These are phyloP conservation scores for Lentinula lateritia DNA, from an alignment of 768 basidiomycete species.

Conservation along the genomic window DNA sequence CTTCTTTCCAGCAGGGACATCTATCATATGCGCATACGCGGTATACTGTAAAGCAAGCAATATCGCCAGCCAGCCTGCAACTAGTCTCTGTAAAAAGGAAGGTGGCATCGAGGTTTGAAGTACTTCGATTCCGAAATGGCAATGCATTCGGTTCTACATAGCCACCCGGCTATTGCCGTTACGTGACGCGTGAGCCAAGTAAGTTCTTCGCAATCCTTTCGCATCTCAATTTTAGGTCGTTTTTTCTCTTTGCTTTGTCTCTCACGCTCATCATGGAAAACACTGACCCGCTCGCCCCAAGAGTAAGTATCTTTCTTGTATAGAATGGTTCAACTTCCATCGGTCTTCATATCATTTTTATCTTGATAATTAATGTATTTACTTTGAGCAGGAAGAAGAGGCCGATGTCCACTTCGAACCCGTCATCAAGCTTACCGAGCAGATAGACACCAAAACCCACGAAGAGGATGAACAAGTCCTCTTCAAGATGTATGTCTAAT, in stretches of 20 bases:
- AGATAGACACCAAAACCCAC: conserved; percentile 89
- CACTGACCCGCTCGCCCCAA: conserved; percentile 63
- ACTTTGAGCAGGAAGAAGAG: conserved; percentile 59
- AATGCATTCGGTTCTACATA: background rate
- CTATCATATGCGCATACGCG: conserved; percentile 62
- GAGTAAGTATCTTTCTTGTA: conserved; percentile 40
- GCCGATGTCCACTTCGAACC: conserved; percentile 91
- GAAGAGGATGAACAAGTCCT: conserved; percentile 91
- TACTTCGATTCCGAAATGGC: too few relatives aligned
- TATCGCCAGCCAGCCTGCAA: conserved; percentile 1
- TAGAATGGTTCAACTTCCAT: background rate
- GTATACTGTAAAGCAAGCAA: conserved; percentile 17
- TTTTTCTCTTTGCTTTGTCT: background rate
- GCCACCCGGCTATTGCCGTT: conserved; percentile 6
- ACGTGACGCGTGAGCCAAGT: background rate
- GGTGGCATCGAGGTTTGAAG: background rate
- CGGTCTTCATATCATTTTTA: conserved; percentile 5
- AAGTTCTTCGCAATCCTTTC: background rate
- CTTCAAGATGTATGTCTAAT: conserved; percentile 85
- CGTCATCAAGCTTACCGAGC: conserved; percentile 92
- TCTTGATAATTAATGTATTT: background rate
- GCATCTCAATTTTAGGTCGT: conserved; percentile 7
- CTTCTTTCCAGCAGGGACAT: conserved; percentile 72
- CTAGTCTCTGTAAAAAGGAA: background rate
- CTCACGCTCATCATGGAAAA: conserved; percentile 41